Evolutionary conservation across 1,284 basidiomycete genomes (phyloP).

Genomic region (Chalciporus sp.): DNA sequence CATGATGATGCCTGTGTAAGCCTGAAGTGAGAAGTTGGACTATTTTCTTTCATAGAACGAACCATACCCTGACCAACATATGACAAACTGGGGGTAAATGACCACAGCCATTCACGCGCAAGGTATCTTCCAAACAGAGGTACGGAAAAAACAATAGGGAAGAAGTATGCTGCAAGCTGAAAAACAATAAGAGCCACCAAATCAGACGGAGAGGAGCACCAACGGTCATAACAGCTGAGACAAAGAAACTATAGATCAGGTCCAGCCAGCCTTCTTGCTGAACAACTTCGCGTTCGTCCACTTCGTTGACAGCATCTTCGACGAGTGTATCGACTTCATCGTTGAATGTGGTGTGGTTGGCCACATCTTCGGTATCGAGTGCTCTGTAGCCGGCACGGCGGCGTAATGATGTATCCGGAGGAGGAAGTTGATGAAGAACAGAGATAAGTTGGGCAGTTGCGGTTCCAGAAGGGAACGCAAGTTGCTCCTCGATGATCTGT

Average conservation of each 20-base stretch:
- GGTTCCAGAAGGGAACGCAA: constrained; percentile 94
- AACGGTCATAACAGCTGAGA: constrained; percentile 74
- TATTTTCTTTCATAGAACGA: background rate
- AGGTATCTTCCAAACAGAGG: constrained; percentile 89
- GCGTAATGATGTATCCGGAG: constrained; percentile 56
- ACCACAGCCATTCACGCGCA: constrained; percentile 91
- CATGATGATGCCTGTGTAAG: constrained; percentile 88
- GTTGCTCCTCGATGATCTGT: constrained; percentile 91
- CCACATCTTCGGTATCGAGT: constrained; percentile 40
- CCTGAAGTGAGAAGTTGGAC: constrained; percentile 3
- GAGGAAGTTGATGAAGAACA: constrained; percentile 81
- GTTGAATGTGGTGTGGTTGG: constrained; percentile 1
- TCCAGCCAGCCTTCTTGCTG: constrained; percentile 72
- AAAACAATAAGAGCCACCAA: constrained; percentile 7
- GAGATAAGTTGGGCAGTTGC: constrained; percentile 95
- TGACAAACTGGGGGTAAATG: constrained; percentile 89
- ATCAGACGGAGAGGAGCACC: constrained; percentile 28
- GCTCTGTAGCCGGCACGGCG: constrained; percentile 58
- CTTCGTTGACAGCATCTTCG: constrained; percentile 9
- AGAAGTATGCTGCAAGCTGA: constrained; percentile 80
- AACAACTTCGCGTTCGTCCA: constrained; percentile 44
- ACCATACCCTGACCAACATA: constrained; percentile 84
- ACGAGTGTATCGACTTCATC: constrained; percentile 2
- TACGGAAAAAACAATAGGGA: constrained; percentile 89
- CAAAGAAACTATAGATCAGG: constrained; percentile 74